phyloP scores from a whole-genome alignment of 2,329 filamentous ascomycete species.

The Colletotrichum salicis region DNA sequence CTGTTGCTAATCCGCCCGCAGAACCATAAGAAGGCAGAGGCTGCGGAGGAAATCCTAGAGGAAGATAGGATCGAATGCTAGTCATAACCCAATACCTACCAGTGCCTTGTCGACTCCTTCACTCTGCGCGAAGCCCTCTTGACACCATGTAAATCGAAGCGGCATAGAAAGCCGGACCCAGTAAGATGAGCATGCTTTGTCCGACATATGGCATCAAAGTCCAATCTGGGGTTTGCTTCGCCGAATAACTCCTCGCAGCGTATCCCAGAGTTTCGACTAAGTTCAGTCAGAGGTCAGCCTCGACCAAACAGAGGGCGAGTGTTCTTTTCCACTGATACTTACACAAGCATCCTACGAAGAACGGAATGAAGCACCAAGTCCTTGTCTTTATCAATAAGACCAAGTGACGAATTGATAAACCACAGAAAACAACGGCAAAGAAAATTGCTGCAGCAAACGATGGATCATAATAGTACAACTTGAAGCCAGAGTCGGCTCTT shows the following conservation, averaged over 20 bases:
- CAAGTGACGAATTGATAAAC: constrained; percentile 51
- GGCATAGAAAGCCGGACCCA: constrained; percentile 58
- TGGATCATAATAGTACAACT: constrained; percentile 59
- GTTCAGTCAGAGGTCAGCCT: not conserved
- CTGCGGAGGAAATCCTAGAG: too few relatives aligned
- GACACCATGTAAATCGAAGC: constrained; percentile 63
- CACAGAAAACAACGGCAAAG: constrained; percentile 52
- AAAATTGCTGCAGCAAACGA: constrained; percentile 53
- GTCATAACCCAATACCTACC: too few relatives aligned
- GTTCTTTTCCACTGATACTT: constrained; percentile 35
- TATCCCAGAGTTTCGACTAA: constrained; percentile 62
- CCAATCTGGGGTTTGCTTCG: constrained; percentile 51
- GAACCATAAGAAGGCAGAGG: too few relatives aligned
- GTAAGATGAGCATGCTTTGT: constrained; percentile 54
- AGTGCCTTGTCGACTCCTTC: too few relatives aligned
- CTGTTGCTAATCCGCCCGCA: too few relatives aligned
- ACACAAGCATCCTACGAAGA: constrained; percentile 62
- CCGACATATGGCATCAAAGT: constrained; percentile 50
- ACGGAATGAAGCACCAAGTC: constrained; percentile 64
- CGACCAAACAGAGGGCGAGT: not conserved
- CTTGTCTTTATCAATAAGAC: constrained; percentile 52
- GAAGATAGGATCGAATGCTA: too few relatives aligned
- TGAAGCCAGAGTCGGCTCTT: constrained; percentile 6
- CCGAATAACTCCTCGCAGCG: constrained; percentile 58
- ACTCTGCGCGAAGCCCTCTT: too few relatives aligned